Base-by-base conservation (phyloP, 2,329 filamentous ascomycete genomes). In the Exophiala sideris region DNA sequence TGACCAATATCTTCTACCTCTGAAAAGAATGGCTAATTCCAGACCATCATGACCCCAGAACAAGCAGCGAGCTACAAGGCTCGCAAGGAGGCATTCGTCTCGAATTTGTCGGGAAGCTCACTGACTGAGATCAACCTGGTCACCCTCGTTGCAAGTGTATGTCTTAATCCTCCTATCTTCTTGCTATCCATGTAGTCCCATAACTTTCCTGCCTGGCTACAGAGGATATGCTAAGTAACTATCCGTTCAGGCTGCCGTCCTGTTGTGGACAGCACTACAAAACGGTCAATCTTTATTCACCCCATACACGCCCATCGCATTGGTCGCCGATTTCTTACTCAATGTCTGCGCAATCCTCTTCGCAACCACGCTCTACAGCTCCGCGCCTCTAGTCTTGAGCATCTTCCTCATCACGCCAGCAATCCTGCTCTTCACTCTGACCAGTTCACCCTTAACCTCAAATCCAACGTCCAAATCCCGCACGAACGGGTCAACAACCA, bases 21-120 rank as follows among this genome's bases (percentile, higher is more conserved):
- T 18, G 16, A 18, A 20, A 4, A 20, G 11, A 7, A 42, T 16
- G 18, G 16, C 18, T 10, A 14, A 29, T 3, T 20, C 20, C 4
- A 5, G 9, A 44, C 18, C 18, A 44, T 24, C n/a, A 44, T 44
- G 41, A 44, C 20, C 29, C 41, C 21, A 2, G n/a, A 21, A 3
- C 20, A 8, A 32, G 52, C 56, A 42, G 50, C 55, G 49, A 86
- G 80, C 72, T 96, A 96, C 78, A 99, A 96, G 75, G 83, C 87
- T 66, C 80, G 87, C 63, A 99, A 99, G 76, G 91, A 95, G 77
- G 90, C 90, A 68, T 96, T 96, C 70, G 94, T 99, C 67, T 96
- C 92, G 50, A 89, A 91, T 70, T 83, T 96, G 29, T 85, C 87
- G 5, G 94, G 94, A 38, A 90, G 94, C 55, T 81, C 84, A 32